Evolutionary conservation across 148 eudicot genomes (phyloP).

Genomic region (Selenicereus undatus): DNA sequence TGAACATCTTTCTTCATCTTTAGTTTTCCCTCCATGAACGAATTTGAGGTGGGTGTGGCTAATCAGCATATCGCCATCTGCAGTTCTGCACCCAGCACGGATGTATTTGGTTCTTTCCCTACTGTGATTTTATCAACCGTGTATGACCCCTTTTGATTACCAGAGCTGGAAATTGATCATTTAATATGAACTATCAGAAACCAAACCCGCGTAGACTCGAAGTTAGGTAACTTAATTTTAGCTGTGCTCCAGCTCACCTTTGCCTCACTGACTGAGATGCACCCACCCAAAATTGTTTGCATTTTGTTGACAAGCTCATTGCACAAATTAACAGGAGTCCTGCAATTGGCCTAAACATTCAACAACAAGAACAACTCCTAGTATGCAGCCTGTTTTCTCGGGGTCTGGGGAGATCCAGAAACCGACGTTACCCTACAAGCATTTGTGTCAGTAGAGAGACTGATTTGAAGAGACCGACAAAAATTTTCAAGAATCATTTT

Average conservation of each 20-base stretch:
- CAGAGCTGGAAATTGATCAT: not conserved
- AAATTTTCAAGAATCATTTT: too few species aligned
- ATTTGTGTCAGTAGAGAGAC: too few species aligned
- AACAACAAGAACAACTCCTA: too few species aligned
- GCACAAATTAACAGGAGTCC: not conserved
- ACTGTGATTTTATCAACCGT: too few species aligned
- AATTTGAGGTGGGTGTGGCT: not conserved
- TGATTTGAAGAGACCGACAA: too few species aligned
- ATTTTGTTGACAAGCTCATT: not conserved
- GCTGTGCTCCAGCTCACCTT: not conserved
- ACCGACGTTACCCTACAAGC: too few species aligned
- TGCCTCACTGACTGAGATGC: not conserved
- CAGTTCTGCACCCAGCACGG: not conserved
- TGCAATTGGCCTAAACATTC: too few species aligned
- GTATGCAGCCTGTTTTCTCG: too few species aligned
- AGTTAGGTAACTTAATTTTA: not conserved
- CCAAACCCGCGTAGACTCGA: not conserved
- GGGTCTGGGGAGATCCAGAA: too few species aligned
- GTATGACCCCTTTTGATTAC: not conserved
- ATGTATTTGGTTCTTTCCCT: not conserved
- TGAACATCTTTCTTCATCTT: not conserved
- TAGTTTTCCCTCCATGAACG: not conserved
- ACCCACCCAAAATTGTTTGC: not conserved
- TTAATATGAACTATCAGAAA: not conserved
- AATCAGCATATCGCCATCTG: not conserved